Conservation (phyloP, 768 basidiomycete species). For the Podaxis sp. region DNA sequence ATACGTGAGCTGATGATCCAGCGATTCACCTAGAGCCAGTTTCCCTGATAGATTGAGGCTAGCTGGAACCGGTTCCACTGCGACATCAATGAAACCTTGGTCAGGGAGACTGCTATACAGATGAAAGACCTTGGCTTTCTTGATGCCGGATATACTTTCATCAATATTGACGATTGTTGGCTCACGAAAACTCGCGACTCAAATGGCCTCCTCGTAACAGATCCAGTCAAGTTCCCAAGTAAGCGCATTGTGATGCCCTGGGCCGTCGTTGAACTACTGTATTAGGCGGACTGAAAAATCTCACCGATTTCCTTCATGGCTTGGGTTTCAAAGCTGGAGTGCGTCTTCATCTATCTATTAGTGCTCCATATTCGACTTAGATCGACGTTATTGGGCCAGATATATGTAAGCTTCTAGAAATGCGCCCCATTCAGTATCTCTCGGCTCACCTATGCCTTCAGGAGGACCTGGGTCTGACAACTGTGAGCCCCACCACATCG, state of each 20-base stretch:
- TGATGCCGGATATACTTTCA: constrained; percentile 25
- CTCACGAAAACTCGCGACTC: constrained; percentile 22
- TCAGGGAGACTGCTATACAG: constrained; percentile 22
- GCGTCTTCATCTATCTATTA: neutral
- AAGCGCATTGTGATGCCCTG: neutral
- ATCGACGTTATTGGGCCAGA: constrained; percentile 8
- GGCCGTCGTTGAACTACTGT: neutral
- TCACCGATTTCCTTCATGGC: constrained; percentile 24
- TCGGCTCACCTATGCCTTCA: neutral
- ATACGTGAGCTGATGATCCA: constrained; percentile 17
- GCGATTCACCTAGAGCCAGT: too few species aligned
- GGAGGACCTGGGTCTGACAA: constrained; percentile 26
- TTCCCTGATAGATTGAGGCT: neutral
- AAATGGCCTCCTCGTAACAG: constrained; percentile 21
- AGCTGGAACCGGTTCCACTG: constrained; percentile 28
- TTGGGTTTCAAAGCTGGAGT: constrained; percentile 28
- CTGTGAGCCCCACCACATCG: constrained; percentile 15
- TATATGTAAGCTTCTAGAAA: constrained; percentile 17
- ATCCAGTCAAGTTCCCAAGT: constrained; percentile 25
- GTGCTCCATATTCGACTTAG: neutral
- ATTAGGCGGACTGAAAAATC: constrained; percentile 22
- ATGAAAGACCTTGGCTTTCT: constrained; percentile 25
- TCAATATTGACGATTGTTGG: constrained; percentile 29
- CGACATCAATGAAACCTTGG: constrained; percentile 25
- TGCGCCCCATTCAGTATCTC: neutral